phyloP scores from a whole-genome alignment of 2,329 filamentous ascomycete genomes.

The Sclerotinia subarctica region DNA sequence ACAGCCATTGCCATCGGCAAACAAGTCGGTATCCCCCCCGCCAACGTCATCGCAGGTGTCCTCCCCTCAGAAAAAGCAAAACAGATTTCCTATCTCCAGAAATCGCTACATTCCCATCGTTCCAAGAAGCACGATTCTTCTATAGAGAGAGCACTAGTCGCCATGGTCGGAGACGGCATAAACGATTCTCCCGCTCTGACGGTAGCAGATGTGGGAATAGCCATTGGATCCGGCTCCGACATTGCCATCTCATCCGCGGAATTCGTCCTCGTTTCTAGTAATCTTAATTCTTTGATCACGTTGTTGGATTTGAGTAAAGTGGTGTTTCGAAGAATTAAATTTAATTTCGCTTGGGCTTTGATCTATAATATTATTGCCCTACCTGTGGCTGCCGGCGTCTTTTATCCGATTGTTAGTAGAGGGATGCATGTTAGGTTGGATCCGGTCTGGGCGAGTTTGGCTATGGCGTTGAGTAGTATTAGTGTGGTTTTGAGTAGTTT shows the following conservation, averaged over 20 bases:
- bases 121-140: constrained; percentile 26
- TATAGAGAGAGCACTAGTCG: constrained; percentile 55
- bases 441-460: constrained; percentile 82
- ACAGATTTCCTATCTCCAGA: constrained; percentile 63
- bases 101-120: constrained; percentile 27
- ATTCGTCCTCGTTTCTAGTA: constrained; percentile 70
- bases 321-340: constrained; percentile 62
- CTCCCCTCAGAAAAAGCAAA: constrained; percentile 79
- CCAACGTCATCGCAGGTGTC: constrained; percentile 82
- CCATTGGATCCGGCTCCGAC: constrained; percentile 76
- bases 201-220: constrained; percentile 78
- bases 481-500: constrained; percentile 84
- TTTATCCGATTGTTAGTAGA: constrained; percentile 54
- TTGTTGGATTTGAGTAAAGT: constrained; percentile 56
- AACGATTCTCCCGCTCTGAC: constrained; percentile 82
- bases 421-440: constrained; percentile 62
- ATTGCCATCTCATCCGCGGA: constrained; percentile 78
- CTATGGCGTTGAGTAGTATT: constrained; percentile 90
- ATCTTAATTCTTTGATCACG: constrained; percentile 57
- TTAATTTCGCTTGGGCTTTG: constrained; percentile 67
- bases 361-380: constrained; percentile 64
- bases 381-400: constrained; percentile 62
- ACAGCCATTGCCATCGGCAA: constrained; percentile 77
- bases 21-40: constrained; percentile 67
- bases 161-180: constrained; percentile 84